A percentile compares a stretch with the other conserved stretches of the same genome.
Conservation (phyloP, 75 land plant genomes). For the Pinus albicaulis region DNA sequence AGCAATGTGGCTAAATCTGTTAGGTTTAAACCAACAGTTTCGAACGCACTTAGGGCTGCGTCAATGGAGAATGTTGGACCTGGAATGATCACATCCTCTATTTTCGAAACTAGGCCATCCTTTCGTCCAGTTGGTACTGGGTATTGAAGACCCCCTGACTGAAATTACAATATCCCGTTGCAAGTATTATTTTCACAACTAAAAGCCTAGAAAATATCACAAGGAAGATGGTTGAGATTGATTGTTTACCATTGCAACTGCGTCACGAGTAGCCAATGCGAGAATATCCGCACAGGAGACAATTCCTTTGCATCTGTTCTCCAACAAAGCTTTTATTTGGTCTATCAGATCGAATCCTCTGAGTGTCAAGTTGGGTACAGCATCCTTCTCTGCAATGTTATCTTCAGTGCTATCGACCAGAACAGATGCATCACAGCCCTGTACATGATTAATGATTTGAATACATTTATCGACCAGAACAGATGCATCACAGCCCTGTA, state of each 20-base stretch:
- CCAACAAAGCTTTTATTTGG: slow-evolving; percentile 15
- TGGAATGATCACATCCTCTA: not conserved
- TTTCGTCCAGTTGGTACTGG: slow-evolving; percentile 15
- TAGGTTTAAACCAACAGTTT: not conserved
- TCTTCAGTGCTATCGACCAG: slow-evolving; percentile 12
- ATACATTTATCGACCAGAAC: too few species aligned
- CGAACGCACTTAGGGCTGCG: not conserved
- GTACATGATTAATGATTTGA: too few species aligned
- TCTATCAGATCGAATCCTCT: slow-evolving; percentile 25
- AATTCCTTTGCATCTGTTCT: slow-evolving; percentile 7
- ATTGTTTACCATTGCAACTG: not conserved
- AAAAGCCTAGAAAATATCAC: too few species aligned
- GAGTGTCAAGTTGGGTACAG: slow-evolving; percentile 12
- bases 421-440: slow-evolving; percentile 23
- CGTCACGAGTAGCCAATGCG: slow-evolving; percentile 22
- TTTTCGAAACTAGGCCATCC: slow-evolving; percentile 5
- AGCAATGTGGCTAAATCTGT: slow-evolving; percentile 15
- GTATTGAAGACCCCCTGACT: slow-evolving; percentile 25
- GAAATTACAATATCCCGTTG: too few species aligned
- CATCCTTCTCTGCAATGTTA: slow-evolving; percentile 21
- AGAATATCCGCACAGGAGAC: slow-evolving; percentile 28
- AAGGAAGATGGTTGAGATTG: too few species aligned
- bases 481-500: too few species aligned
- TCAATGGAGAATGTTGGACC: not conserved
- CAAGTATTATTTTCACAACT: too few species aligned